Conservation (phyloP, 495 filamentous ascomycete species). For the Podospora didyma region DNA sequence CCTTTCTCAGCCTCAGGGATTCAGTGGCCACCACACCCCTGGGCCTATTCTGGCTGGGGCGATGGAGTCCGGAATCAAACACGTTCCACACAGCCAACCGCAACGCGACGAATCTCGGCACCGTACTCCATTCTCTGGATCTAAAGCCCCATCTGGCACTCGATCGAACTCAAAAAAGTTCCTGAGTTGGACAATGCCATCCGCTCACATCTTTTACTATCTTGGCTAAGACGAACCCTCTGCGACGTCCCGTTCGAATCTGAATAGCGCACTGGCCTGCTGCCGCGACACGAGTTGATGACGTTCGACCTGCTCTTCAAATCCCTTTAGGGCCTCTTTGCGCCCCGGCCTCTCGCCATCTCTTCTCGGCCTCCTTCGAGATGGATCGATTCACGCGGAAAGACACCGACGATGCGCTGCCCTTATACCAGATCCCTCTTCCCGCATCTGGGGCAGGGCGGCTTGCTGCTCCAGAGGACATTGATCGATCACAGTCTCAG, state of each 20-base stretch:
- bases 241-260: not conserved
- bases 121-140: slow-evolving; percentile 3
- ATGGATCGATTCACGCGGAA: slow-evolving; percentile 30
- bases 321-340: slow-evolving; percentile 21
- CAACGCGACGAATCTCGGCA: slow-evolving; percentile 16
- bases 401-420: slow-evolving; percentile 34
- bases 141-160: not conserved
- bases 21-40: slow-evolving; percentile 5
- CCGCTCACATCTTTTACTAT: not conserved
- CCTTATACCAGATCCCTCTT: slow-evolving; percentile 24
- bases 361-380: not conserved
- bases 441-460: slow-evolving; percentile 12
- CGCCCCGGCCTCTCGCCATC: slow-evolving; percentile 12
- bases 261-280: not conserved
- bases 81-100: slow-evolving; percentile 24
- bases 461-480: slow-evolving; percentile 15
- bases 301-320: slow-evolving; percentile 16
- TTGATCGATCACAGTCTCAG: slow-evolving; percentile 29
- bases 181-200: not conserved
- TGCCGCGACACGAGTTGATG: slow-evolving; percentile 15
- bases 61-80: slow-evolving; percentile 16
- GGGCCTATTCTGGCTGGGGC: too few species aligned
- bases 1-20: slow-evolving; percentile 12
- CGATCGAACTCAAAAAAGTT: slow-evolving; percentile 8
- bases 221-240: not conserved